phyloP scores from a whole-genome alignment of 371 early-diverging fungal genomes.

The Coemansia sp. region DNA sequence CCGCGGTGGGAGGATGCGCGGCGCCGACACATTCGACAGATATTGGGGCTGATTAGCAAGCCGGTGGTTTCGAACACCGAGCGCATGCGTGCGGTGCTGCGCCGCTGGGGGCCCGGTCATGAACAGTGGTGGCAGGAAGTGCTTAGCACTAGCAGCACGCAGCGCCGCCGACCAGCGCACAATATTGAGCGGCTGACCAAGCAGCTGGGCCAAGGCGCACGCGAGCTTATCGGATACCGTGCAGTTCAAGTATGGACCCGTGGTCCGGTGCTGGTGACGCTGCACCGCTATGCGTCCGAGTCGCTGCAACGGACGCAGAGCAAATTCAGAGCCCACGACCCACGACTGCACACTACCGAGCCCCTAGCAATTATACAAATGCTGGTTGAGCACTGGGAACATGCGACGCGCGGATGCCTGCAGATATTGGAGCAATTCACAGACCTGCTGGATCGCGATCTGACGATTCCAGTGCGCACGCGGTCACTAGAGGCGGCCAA shows the following conservation, averaged over 20 bases:
- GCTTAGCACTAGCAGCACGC: slow-evolving; percentile 1
- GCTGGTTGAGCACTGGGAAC: slow-evolving; percentile 28
- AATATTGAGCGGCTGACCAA: slow-evolving; percentile 9
- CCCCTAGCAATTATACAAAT: slow-evolving; percentile 20
- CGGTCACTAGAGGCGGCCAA: slow-evolving; percentile 28
- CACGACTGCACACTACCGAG: not conserved
- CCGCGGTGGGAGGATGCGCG: slow-evolving; percentile 21
- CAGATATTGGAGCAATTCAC: slow-evolving; percentile 18
- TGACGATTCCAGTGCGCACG: slow-evolving; percentile 25
- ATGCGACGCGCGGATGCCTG: slow-evolving; percentile 12
- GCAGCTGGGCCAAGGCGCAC: slow-evolving; percentile 25
- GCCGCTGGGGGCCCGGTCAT: slow-evolving; percentile 29
- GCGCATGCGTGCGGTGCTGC: slow-evolving; percentile 14
- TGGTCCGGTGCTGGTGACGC: slow-evolving; percentile 32
- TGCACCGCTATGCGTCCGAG: slow-evolving; percentile 15
- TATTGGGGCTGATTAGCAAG: slow-evolving; percentile 21
- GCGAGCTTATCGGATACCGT: slow-evolving; percentile 35
- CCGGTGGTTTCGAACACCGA: slow-evolving; percentile 19
- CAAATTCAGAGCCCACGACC: slow-evolving; percentile 4
- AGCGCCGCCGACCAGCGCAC: not conserved
- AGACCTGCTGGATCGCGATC: slow-evolving; percentile 30
- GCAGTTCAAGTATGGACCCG: slow-evolving; percentile 34
- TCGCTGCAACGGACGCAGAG: not conserved
- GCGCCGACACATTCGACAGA: slow-evolving; percentile 17
- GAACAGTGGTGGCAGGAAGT: slow-evolving; percentile 40